These are phyloP conservation scores for Diaporthe sp. DNA, from an alignment of 2,329 filamentous ascomycete genomes.

Conservation along the genomic window DNA sequence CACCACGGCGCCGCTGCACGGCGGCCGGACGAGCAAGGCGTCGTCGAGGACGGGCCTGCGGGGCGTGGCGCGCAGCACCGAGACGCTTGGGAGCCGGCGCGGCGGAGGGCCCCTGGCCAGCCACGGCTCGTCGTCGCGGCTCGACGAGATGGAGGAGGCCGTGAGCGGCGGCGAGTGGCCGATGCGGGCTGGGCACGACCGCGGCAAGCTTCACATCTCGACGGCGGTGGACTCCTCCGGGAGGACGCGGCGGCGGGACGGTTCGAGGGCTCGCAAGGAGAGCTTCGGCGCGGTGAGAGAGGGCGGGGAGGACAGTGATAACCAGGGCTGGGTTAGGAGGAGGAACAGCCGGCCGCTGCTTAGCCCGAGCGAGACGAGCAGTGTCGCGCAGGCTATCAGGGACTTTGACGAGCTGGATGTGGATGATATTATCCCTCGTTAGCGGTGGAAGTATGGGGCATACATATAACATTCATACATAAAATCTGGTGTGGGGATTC, in stretches of 20 bases:
- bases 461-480: neutral
- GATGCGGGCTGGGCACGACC: constrained; percentile 1
- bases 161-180: constrained; percentile 11
- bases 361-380: constrained; percentile 42
- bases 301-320: constrained; percentile 15
- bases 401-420: constrained; percentile 54
- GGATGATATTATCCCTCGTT: constrained; percentile 32
- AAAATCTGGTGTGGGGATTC: constrained; percentile 12
- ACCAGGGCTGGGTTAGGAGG: constrained; percentile 1
- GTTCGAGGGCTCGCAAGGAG: constrained; percentile 21
- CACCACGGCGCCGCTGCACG: constrained; percentile 29
- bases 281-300: constrained; percentile 39
- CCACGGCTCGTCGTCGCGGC: constrained; percentile 6
- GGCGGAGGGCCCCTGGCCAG: constrained; percentile 21
- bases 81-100: constrained; percentile 37
- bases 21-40: constrained; percentile 25
- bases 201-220: constrained; percentile 8
- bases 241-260: constrained; percentile 3
- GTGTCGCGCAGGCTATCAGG: constrained; percentile 48
- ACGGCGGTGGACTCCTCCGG: neutral
- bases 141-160: constrained; percentile 38
- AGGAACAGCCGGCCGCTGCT: constrained; percentile 40
- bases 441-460: neutral
- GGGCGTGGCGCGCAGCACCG: constrained; percentile 37
- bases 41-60: constrained; percentile 29